Base-by-base conservation (phyloP, 306 rosid species). In the Casuarina equisetifolia region DNA sequence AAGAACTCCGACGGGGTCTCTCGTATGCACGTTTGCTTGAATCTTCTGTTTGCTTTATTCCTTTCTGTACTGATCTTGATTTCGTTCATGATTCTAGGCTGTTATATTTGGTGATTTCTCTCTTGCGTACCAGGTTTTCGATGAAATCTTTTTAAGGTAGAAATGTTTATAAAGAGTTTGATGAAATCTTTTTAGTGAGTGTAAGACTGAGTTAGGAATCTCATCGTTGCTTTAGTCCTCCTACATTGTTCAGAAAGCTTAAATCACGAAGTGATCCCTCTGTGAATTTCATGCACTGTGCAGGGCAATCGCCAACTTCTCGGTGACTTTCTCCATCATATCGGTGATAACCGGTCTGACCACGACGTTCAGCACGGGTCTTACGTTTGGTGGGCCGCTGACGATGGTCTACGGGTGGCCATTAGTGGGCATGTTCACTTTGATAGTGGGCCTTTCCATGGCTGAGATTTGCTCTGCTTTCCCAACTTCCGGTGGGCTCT, bases 401-500 rank as follows among this genome's bases (percentile, higher is more conserved):
- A 83, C 89, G 0, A 83, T 86, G 84, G 85, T 83, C 13, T 83
- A 83, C 58, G 85, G 87, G 2, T 86, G 89, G 87, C 85, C 85
- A 4, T 13, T 78, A 0, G 85, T 86, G 39, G 87, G 87, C 51
- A 0, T 55, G n/a, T 16, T 86, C 59, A 86, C 87, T 0, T 48
- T 86, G 10, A 8, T 78, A 0, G 89, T 86, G 74, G 89, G 87
- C 6, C 45, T 75, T 0, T 74, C 89, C 0, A 77, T 86, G 85
- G 87, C 89, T 4, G 87, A 86, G 83, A 83, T 86, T 76, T 86
- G 87, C 51, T 86, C 89, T 16, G 83, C 89, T 19, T 83, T 32
- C 48, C 89, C 87, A 32, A 86, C 89, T 77, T 83, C 87, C 16
- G 87, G 83, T 70, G 89, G 89, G 44, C 89, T 86, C n/a, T 86